Base-by-base conservation (phyloP, 768 basidiomycete species). In the Leccinellum albellum region DNA sequence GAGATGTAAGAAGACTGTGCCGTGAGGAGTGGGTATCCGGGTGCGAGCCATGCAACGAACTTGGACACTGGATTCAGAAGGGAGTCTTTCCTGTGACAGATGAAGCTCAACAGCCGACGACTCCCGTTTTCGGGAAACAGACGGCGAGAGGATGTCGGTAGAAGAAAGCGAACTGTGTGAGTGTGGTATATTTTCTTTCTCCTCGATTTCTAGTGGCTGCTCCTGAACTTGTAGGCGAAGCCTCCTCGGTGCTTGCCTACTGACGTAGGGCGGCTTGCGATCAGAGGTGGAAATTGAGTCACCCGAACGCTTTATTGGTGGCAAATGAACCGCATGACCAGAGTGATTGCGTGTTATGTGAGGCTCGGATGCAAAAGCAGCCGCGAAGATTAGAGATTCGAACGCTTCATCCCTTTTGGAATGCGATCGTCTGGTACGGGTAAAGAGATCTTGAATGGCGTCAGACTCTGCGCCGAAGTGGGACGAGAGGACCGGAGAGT, bases 41-140 rank as follows among this genome's bases (percentile, higher is more conserved):
- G 97, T 98, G 55, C 97, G 89, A 13, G 94, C 97, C 86, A 96
- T 92, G 72, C 97, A 99, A 70, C 85, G 87, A 28, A 98, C 90
- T 55, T 85, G 77, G n/a, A 91, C 54, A 4, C 47, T 37, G 0
- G 67, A 53, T 23, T 53, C 54, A 21, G 51, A 29, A 20, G 45
- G 2, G 14, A 9, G 14, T 42, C 10, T 55, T n/a, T 56, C 57
- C 37, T 28, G 54, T 37, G 57, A 48, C 24, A 51, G n/a, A 8
- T 26, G 13, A n/a, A 35, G 74, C 53, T 61, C 54, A 31, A 66
- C 50, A 67, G 56, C 57, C 54, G 61, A 56, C 9, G 31, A 51
- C 40, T 76, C 75, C 53, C 76, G 73, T 62, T 78, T 79, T 62
- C 76, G 80, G 50, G 73, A 58, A 40, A 58, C 49, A 24, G 73